Evolutionary conservation across 768 basidiomycete species (phyloP).

Genomic region (Leccinellum rugosiceps): DNA sequence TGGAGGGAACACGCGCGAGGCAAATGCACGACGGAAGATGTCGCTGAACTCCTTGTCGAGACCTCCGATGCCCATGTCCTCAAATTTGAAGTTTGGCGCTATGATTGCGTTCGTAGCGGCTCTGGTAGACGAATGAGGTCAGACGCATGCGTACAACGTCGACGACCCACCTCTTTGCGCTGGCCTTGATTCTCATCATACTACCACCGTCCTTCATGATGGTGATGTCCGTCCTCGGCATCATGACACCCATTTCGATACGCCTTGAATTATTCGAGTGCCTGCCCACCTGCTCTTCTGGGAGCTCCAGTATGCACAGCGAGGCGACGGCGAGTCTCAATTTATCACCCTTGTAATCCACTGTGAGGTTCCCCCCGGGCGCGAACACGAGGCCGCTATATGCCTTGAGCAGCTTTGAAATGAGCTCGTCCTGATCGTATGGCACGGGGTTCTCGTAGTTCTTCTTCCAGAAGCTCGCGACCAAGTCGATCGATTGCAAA

Average conservation of each 20-base stretch:
- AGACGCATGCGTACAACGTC: not conserved
- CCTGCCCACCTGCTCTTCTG: constrained; percentile 55
- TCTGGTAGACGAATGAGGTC: constrained; percentile 39
- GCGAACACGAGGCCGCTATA: constrained; percentile 73
- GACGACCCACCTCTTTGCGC: constrained; percentile 74
- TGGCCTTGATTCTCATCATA: constrained; percentile 86
- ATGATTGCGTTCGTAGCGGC: constrained; percentile 93
- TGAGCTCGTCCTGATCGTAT: constrained; percentile 89
- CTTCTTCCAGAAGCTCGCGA: constrained; percentile 62
- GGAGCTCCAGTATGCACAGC: constrained; percentile 56
- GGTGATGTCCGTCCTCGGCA: constrained; percentile 89
- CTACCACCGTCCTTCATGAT: constrained; percentile 82
- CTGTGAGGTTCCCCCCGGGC: constrained; percentile 65
- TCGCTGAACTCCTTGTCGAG: constrained; percentile 91
- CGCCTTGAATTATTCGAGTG: constrained; percentile 29
- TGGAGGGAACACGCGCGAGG: constrained; percentile 97
- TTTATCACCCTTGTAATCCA: constrained; percentile 87
- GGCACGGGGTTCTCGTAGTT: constrained; percentile 56
- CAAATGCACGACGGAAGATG: constrained; percentile 98
- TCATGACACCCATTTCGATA: constrained; percentile 65
- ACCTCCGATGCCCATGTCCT: constrained; percentile 99
- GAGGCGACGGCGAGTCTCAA: constrained; percentile 68
- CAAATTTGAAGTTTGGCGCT: constrained; percentile 98
- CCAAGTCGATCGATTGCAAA: constrained; percentile 76
- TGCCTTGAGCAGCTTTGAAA: constrained; percentile 65